A percentile compares a stretch with the other conserved stretches of the same genome.
Evolutionary conservation across 768 basidiomycete genomes (phyloP).

Genomic region (Gloeostereum incarnatum): DNA sequence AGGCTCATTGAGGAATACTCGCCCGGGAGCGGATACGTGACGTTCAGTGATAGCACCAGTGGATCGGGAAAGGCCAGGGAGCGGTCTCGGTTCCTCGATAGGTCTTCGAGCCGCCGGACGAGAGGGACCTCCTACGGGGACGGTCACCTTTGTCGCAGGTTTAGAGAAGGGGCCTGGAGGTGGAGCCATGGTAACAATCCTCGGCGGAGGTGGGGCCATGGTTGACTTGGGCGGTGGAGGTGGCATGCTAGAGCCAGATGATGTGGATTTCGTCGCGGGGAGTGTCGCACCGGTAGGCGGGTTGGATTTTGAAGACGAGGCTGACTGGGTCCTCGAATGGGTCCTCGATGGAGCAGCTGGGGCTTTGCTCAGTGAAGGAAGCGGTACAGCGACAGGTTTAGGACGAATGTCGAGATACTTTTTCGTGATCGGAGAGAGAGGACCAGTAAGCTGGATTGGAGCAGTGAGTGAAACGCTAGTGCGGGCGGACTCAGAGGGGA

Average conservation of each 20-base stretch:
- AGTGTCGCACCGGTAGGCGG: neutral
- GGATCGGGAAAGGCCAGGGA: neutral
- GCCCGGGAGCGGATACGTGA: too few relatives aligned
- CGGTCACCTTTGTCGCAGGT: neutral
- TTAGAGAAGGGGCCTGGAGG: neutral
- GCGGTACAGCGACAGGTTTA: too few relatives aligned
- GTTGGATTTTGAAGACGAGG: neutral
- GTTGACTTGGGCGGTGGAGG: neutral
- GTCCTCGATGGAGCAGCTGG: too few relatives aligned
- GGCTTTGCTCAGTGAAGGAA: too few relatives aligned
- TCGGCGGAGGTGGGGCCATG: neutral
- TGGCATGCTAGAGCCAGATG: too few relatives aligned
- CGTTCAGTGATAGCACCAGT: neutral
- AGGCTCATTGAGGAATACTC: too few relatives aligned
- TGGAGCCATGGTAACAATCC: neutral
- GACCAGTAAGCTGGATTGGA: slow-evolving; percentile 52
- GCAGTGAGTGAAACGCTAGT: neutral
- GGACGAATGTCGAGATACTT: slow-evolving; percentile 53
- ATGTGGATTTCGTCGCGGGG: neutral
- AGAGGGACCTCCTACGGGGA: too few relatives aligned
- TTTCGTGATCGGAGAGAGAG: slow-evolving; percentile 66
- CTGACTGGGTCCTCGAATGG: too few relatives aligned
- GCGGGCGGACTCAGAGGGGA: neutral
- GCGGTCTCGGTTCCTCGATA: neutral
- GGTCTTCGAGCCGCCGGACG: neutral